Evolutionary conservation across 2,329 filamentous ascomycete genomes (phyloP).

Genomic region (Colletotrichum godetiae): DNA sequence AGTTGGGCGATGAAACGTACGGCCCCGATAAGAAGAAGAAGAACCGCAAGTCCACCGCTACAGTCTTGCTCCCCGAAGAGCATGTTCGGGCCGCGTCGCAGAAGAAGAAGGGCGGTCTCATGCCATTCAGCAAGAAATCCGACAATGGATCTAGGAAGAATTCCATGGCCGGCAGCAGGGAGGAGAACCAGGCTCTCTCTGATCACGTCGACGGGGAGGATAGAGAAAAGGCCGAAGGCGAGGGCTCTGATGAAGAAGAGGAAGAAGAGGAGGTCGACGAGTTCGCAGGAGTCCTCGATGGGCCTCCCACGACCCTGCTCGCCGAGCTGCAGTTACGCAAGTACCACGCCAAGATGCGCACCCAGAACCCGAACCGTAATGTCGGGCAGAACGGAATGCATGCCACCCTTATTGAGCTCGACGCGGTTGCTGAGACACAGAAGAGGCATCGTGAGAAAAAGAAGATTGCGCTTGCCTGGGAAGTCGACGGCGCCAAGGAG

Average conservation of each 20-base stretch:
- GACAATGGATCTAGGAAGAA: slow-evolving; percentile 32
- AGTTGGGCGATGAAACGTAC: slow-evolving; percentile 80
- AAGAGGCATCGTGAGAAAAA: slow-evolving; percentile 78
- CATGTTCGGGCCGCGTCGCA: slow-evolving; percentile 39
- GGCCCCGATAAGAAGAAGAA: slow-evolving; percentile 69
- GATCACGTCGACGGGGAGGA: slow-evolving; percentile 42
- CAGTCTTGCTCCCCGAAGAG: slow-evolving; percentile 39
- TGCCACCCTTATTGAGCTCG: slow-evolving; percentile 88
- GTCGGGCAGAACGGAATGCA: slow-evolving; percentile 80
- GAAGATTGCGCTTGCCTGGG: slow-evolving; percentile 91
- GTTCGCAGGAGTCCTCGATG: slow-evolving; percentile 57
- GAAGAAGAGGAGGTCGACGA: slow-evolving; percentile 53
- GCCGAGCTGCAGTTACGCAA: slow-evolving; percentile 94
- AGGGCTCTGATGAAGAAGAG: slow-evolving; percentile 48
- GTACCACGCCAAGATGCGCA: slow-evolving; percentile 85
- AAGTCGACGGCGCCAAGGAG: slow-evolving; percentile 66
- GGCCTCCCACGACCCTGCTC: slow-evolving; percentile 87
- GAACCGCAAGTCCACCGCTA: slow-evolving; percentile 45
- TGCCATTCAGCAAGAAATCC: slow-evolving; percentile 57
- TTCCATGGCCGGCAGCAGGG: slow-evolving; percentile 37
- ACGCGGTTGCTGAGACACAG: slow-evolving; percentile 89
- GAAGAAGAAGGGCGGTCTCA: slow-evolving; percentile 62
- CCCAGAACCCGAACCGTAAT: slow-evolving; percentile 72
- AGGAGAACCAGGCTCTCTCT: slow-evolving; percentile 38
- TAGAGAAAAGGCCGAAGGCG: slow-evolving; percentile 44